Conservation (phyloP, 192 early-diverging fungal species). For the Linnemannia zychae region DNA sequence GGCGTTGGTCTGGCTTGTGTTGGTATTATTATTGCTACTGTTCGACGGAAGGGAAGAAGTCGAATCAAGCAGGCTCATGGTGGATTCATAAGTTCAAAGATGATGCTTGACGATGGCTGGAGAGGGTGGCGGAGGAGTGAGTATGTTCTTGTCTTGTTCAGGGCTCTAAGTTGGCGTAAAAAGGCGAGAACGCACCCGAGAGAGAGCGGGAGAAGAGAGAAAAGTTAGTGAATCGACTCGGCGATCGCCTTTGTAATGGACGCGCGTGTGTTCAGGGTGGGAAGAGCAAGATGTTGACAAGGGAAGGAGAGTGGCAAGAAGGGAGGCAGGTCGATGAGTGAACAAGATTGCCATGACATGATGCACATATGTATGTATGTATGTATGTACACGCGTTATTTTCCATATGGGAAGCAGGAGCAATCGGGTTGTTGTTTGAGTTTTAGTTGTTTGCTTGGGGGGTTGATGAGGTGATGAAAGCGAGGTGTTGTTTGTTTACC, state of each 20-base stretch:
- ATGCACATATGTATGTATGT: too few species aligned
- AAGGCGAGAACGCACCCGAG: not conserved
- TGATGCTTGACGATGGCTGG: not conserved
- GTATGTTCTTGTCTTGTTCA: not conserved
- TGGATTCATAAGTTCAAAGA: conserved; percentile 44
- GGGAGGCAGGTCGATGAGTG: not conserved
- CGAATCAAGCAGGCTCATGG: conserved; percentile 58
- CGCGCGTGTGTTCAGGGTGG: not conserved
- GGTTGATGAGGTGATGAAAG: not conserved
- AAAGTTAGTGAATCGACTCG: not conserved
- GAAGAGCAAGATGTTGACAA: not conserved
- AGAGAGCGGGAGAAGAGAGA: not conserved
- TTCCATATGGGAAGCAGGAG: too few species aligned
- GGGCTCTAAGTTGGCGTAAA: not conserved
- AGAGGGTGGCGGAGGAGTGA: conserved; percentile 2
- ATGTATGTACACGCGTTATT: too few species aligned
- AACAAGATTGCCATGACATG: too few species aligned
- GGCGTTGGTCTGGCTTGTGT: conserved; percentile 5
- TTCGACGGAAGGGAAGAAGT: conserved; percentile 43
- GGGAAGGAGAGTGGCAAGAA: not conserved
- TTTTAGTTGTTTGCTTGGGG: too few species aligned
- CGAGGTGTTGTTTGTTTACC: not conserved
- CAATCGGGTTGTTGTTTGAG: too few species aligned
- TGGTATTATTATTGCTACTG: conserved; percentile 19
- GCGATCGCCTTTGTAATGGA: not conserved